Evolutionary conservation across 2,329 filamentous ascomycete species (phyloP).

Genomic region (Aspergillus pseudotamarii): DNA sequence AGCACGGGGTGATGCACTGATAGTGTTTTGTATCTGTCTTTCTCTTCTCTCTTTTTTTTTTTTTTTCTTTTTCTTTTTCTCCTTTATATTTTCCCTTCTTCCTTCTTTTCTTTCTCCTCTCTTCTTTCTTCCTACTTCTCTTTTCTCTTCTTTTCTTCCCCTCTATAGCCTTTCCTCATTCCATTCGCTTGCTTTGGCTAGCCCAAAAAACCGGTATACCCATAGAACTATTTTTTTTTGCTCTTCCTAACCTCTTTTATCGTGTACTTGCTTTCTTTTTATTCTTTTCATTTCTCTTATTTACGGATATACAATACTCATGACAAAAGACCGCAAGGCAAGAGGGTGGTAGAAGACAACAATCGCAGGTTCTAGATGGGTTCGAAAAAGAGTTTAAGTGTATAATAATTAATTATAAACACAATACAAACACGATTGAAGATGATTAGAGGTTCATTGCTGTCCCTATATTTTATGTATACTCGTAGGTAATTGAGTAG

Average conservation of each 20-base stretch:
- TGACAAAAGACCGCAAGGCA: background rate
- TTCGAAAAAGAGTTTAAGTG: background rate
- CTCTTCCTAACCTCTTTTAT: background rate
- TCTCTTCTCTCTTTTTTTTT: conserved; percentile 4
- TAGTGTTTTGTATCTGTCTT: conserved; percentile 1
- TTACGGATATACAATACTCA: conserved; percentile 1
- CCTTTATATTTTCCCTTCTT: background rate
- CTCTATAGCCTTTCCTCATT: conserved; percentile 6
- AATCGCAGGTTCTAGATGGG: background rate
- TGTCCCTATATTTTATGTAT: background rate
- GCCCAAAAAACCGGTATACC: conserved; percentile 12
- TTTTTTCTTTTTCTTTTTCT: conserved; percentile 1
- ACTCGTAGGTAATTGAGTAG: background rate
- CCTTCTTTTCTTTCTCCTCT: conserved; percentile 3
- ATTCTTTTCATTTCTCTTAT: background rate
- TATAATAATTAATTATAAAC: background rate
- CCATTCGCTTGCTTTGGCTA: conserved; percentile 9
- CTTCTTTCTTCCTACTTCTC: conserved; percentile 6
- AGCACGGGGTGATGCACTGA: conserved; percentile 7
- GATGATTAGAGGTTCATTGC: background rate
- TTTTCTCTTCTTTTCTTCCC: conserved; percentile 6
- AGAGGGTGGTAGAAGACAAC: background rate
- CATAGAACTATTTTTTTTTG: conserved; percentile 8
- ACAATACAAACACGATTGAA: background rate
- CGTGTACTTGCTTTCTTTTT: background rate